Base-by-base conservation (phyloP, 2,329 filamentous ascomycete species). In the Knufia fluminis region DNA sequence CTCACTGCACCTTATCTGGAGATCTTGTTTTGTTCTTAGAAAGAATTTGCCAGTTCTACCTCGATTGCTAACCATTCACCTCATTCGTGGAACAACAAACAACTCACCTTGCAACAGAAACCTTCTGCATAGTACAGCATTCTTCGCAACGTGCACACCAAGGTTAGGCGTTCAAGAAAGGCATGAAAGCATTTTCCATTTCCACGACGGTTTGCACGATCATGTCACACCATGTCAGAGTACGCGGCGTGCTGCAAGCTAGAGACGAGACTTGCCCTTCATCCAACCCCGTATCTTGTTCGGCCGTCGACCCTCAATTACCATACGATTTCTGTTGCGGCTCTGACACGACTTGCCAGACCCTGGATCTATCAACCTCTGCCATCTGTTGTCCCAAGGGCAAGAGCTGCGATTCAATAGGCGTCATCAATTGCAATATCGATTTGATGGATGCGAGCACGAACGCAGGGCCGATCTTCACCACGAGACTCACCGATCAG, bases 371-470 rank as follows among this genome's bases (percentile, higher is more conserved):
- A 46, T 63, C 61, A 9, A 69, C 61, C 28, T 68, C 69, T 3
- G 69, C 64, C 23, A 63, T 74, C 20, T 74, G 71, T 59, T 74
- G 71, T 56, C 70, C 70, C 14, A 58, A 62, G 8, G 69, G 67
- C 3, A 50, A 59, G 22, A 60, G 61, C 44, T 74, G 71, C 55
- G 54, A 61, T 12, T 65, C 61, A 46, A 73, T 74, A 41, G 52
- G 62, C 28, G 62, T 67, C 1, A 70, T 73, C 43, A 61, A 62
- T 22, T 74, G 71, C 61, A 61, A 74, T 50, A 52, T 72, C 3
- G 57, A 62, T 24, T 58, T 60, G 12, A 71, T 72, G 50, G 66
- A 74, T 57, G 61, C 66, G 3, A 66, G 63, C 0, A 43, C 60
- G 3, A 57, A 69, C 31, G 64, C 69, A 3, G 57, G 60, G 9